A percentile compares a stretch with the other conserved stretches of the same genome.
Conservation (phyloP, 1,139 yeast genomes). For the Arxiozyma bovina region DNA sequence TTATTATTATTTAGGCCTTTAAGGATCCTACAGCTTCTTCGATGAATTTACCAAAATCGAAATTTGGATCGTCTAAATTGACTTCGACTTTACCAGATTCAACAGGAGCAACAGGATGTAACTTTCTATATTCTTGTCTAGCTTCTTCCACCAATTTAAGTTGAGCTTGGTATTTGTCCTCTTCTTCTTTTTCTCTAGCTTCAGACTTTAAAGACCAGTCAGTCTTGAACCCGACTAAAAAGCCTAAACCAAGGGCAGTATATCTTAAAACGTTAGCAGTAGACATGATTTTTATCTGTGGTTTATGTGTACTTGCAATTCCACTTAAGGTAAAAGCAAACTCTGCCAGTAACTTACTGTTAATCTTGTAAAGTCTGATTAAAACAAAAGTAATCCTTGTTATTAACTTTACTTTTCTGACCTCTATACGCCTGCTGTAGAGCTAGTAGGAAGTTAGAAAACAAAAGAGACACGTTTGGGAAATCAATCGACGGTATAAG, state of each 20-base stretch:
- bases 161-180: constrained; percentile 53
- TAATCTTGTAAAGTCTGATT: not conserved
- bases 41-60: constrained; percentile 60
- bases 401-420: too few relatives aligned
- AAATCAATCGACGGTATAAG: not conserved
- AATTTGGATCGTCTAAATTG: constrained; percentile 83
- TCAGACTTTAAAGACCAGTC: constrained; percentile 58
- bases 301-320: not conserved
- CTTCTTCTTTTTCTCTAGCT: constrained; percentile 51
- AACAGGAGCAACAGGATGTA: constrained; percentile 36
- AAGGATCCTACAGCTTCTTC: constrained; percentile 40
- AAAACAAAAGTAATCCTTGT: not conserved
- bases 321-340: not conserved
- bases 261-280: constrained; percentile 71
- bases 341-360: too few relatives aligned
- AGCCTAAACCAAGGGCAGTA: constrained; percentile 84
- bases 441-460: too few relatives aligned
- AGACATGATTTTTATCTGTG: constrained; percentile 31
- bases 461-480: too few relatives aligned
- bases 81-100: constrained; percentile 30
- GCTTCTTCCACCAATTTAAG: constrained; percentile 78
- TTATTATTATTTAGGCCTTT: constrained; percentile 12
- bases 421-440: too few relatives aligned
- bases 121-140: constrained; percentile 74
- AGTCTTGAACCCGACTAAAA: constrained; percentile 82